Percentiles rank a stretch among this genome's conserved stretches.
Conservation (phyloP, 805 yeast species). For the Candida berthetii region DNA sequence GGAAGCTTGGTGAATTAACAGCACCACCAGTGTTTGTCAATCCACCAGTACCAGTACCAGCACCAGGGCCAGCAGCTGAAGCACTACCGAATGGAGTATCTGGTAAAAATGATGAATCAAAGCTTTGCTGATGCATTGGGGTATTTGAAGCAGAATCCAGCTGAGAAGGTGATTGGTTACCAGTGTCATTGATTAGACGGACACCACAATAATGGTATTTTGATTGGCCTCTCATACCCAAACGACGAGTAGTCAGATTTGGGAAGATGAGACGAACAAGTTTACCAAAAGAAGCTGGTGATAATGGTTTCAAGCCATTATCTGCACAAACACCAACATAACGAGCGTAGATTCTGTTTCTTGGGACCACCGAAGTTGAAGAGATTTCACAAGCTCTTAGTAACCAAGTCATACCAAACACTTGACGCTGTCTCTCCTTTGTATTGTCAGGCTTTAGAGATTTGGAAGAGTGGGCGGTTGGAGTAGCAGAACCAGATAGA, state of each 20-base stretch:
- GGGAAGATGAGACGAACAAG: conserved; percentile 61
- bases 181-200: conserved; percentile 32
- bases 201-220: conserved; percentile 83
- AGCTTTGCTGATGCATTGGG: conserved; percentile 15
- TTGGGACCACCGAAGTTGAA: conserved; percentile 49
- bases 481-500: conserved; percentile 12
- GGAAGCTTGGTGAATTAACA: conserved; percentile 15
- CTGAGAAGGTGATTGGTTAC: conserved; percentile 14
- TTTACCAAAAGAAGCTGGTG: conserved; percentile 77
- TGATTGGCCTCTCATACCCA: conserved; percentile 75
- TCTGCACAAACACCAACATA: conserved; percentile 54
- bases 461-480: conserved; percentile 20
- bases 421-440: conserved; percentile 60
- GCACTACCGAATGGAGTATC: conserved; percentile 19
- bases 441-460: conserved; percentile 23
- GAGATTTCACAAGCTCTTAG: conserved; percentile 52
- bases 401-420: conserved; percentile 80
- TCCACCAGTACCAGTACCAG: too few species aligned
- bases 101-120: conserved; percentile 19
- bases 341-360: conserved; percentile 63
- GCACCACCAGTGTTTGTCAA: too few species aligned
- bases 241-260: conserved; percentile 58
- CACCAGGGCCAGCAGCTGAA: conserved; percentile 17
- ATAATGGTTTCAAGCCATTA: conserved; percentile 48
- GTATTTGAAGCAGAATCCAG: conserved; percentile 16